Evolutionary conservation across 1,284 basidiomycete genomes (phyloP).

Genomic region (Leccinum pallidistipes): DNA sequence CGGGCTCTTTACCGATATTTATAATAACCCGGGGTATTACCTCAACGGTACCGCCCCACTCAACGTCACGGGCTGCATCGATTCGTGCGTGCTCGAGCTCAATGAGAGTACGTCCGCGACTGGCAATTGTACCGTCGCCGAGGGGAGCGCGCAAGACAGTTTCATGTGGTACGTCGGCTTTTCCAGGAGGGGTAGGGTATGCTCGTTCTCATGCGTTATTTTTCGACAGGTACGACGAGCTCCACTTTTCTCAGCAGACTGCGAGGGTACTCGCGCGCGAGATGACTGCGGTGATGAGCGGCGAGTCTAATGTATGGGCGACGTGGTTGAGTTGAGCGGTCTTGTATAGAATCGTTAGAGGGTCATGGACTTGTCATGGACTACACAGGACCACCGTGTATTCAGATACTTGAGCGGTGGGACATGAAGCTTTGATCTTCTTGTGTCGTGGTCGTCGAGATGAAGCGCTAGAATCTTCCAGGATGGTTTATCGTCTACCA

Average conservation of each 20-base stretch:
- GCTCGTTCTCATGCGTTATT: too few relatives aligned
- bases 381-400: neutral
- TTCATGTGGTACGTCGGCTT: slow-evolving; percentile 33
- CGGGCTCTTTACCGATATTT: slow-evolving; percentile 37
- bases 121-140: slow-evolving; percentile 27
- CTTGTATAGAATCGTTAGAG: neutral
- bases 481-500: neutral
- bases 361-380: neutral
- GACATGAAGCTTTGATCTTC: neutral
- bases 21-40: slow-evolving; percentile 32
- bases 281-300: slow-evolving; percentile 28
- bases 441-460: neutral
- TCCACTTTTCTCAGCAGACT: slow-evolving; percentile 35
- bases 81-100: slow-evolving; percentile 30
- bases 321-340: slow-evolving; percentile 32
- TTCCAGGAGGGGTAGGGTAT: neutral
- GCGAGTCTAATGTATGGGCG: slow-evolving; percentile 26
- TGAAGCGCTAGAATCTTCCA: neutral
- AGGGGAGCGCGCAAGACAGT: slow-evolving; percentile 32
- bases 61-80: slow-evolving; percentile 33
- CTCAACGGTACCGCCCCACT: slow-evolving; percentile 37
- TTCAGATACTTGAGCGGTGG: neutral
- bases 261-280: slow-evolving; percentile 35
- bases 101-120: slow-evolving; percentile 17
- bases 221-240: slow-evolving; percentile 31